Evolutionary conservation across 2,329 filamentous ascomycete genomes (phyloP), one percentile per base, ranked within the genome.

Genomic region (Cladosporium austrohemisphaericum): DNA sequence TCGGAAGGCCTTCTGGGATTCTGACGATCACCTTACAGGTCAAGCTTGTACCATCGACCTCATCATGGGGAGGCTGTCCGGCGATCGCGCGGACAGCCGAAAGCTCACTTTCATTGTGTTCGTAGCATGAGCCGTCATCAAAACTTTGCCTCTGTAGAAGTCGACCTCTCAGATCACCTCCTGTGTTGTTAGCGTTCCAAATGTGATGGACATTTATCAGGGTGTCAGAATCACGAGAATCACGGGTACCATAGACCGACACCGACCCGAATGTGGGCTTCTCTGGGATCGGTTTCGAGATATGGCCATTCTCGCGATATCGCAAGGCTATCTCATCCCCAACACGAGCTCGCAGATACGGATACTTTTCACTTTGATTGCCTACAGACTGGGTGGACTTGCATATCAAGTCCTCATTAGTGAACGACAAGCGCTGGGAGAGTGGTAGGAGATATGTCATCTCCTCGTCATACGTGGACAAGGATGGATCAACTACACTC

Each of bases 111-210:
- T 36, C 33, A 18, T 36, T 36, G 7, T 20, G 19, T 13, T 36
- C 33, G 16, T 36, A 36, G 16, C 33, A 36, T 2, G 33, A 36
- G 3, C 33, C 33, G 22, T 36, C 33, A 18, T 36, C 33, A 20
- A 36, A 36, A 10, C 38, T 41, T 20, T 41, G 38, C 1, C 38
- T 13, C 25, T 28, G 23, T 2, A 41, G 38, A 6, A 41, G 38
- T 18, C 38, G 38, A 29, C 38, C 38, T 18, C 38, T 41, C 14
- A 29, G 16, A 18, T 41, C 38, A 29, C 38, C 25, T 10, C 38
- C 38, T 41, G 38, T 41, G 23, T 41, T 41, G 23, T 41, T 41
- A 41, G 38, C 38, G 8, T 41, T 41, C 38, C 38, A 41, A 41
- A 41, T 18, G 14, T 41, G 38, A 19, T 41, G 38, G 19, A 41